Evolutionary conservation across 371 early-diverging fungal species (phyloP), one percentile per base, ranked within the genome.

Genomic region (Mortierella sp.): DNA sequence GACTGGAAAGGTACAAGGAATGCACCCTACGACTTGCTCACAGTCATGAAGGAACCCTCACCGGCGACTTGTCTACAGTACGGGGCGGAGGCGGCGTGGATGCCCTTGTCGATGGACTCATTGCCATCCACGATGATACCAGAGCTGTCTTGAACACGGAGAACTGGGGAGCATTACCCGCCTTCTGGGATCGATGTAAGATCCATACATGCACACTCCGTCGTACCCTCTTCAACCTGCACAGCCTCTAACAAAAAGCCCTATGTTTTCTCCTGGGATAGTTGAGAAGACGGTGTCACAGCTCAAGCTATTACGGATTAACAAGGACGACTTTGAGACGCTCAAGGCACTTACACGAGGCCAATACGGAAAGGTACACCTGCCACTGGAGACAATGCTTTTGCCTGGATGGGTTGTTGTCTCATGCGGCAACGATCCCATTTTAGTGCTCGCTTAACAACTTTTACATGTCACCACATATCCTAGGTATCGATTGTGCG

Each of bases 341-440:
- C 88, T 98, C 37, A 93, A 95, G 81, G 95, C 94, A 14, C 90
- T 99, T 26, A 98, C 97, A 4, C 94, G 95, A 69, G 98, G 99
- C 3, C 97, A 96, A 54, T 97, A 96, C 86, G 98, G 98, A 54
- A 96, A 93, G 87, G 99, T 96, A 79, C 81, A 78, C 16, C 26
- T 48, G 53, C 34, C n/a, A 37, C 64, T 8, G 13, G 19, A 28
- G 43, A 77, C 26, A n/a, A 37, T 40, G 10, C 11, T 21, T 21
- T 21, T 34, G 19, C 40, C 46, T 51, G 31, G 16, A 14, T 5
- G 59, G 5, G 1, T 37, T 13, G 37, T 28, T 16, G 0, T 31
- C 13, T 43, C 13, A 46, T 31, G 50, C 28, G 48, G 34, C 14
- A 48, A 11, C n/a, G 51, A 34, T 21, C 24, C 24, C 28, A 13